These are phyloP conservation scores for Penicillium pulvis DNA, from an alignment of 495 filamentous ascomycete genomes.

Conservation along the genomic window DNA sequence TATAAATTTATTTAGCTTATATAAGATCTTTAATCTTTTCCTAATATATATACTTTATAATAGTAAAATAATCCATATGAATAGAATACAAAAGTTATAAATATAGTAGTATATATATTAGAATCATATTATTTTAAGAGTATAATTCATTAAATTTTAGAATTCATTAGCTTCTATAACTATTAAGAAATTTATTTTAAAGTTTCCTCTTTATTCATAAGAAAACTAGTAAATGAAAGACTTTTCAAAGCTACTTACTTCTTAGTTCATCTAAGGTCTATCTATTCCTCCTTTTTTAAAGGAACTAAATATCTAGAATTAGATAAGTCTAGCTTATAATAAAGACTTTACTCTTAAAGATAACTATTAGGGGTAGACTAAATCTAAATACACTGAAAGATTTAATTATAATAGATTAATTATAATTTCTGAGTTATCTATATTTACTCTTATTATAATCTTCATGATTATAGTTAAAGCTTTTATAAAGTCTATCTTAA, in stretches of 20 bases:
- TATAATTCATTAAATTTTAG: neutral
- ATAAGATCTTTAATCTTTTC: too few species aligned
- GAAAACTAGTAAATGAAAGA: neutral
- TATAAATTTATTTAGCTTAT: too few species aligned
- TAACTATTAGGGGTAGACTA: too few species aligned
- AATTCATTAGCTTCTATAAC: too few species aligned
- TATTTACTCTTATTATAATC: too few species aligned
- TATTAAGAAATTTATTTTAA: too few species aligned
- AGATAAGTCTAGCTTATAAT: too few species aligned
- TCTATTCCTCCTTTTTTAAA: neutral
- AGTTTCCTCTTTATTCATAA: neutral
- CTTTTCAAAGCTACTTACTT: too few species aligned
- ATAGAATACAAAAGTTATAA: neutral
- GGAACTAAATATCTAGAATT: neutral
- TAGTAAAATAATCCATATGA: neutral
- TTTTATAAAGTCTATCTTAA: too few species aligned
- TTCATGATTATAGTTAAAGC: too few species aligned
- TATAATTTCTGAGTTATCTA: neutral
- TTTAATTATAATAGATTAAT: neutral
- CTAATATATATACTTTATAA: neutral
- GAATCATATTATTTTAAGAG: neutral
- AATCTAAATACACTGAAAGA: neutral
- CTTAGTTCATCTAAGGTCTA: neutral
- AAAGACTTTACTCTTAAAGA: too few species aligned
- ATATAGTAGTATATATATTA: too few species aligned